Base-by-base conservation (phyloP, 345 rosid species). In the Atalantia buxifolia region DNA sequence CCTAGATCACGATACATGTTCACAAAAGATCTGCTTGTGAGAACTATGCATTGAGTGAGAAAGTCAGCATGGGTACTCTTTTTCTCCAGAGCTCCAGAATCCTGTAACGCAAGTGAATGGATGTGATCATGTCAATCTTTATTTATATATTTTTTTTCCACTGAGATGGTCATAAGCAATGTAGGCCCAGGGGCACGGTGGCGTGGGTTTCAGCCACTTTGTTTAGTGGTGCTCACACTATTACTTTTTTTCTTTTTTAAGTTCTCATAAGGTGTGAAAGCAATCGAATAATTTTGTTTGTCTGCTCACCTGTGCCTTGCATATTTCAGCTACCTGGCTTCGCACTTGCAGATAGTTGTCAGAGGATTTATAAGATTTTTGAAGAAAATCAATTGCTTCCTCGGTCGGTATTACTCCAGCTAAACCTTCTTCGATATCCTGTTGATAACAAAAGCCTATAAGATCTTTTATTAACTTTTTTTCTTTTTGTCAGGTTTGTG, bases 1-100 rank as follows among this genome's bases (percentile, higher is more conserved):
- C 90, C 92, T 69, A 81, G 80, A 69, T 89, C 91, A 0, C 94
- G 89, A 48, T 74, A 85, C 92, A 91, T 91, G 88, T 91, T 89
- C 73, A 82, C 77, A 6, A 83, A 88, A 2, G 92, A 89, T 84
- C 92, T 85, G 66, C 64, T 84, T 5, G 85, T 86, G 0, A 90
- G 85, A 30, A 86, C 80, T 4, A 74, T 27, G 27, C 86, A 76
- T 71, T 90, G 91, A 12, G 76, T 85, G 2, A 82, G 38, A 82
- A 86, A 85, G 74, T 81, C 53, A 27, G 87, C 85, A 25, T 74
- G 85, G 36, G 67, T 70, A 76, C 81, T 83, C 33, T 67, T 69
- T 74, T 74, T 65, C 79, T 84, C 71, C 74, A 75, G 13, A 66
- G 38, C 67, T 45, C 36, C 81, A 72, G 9, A 33, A n/a, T 71